Evolutionary conservation across 305 asterid genomes (phyloP).

Genomic region (Fraxinus dipetala): DNA sequence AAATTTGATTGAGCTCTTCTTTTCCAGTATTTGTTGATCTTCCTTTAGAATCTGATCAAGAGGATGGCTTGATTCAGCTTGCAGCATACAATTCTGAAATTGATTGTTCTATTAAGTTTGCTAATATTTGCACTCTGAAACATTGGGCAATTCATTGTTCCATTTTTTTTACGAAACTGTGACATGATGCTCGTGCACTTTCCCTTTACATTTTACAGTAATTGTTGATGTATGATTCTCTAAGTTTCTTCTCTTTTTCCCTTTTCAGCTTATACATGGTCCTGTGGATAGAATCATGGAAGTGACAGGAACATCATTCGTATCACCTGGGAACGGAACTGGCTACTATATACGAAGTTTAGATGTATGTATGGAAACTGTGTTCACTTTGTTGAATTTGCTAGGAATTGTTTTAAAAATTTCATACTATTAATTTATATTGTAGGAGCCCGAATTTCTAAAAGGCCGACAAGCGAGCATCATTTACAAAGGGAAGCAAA

Average conservation of each 20-base stretch:
- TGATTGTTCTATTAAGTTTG: not conserved
- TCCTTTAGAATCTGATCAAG: not conserved
- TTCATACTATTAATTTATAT: conserved; percentile 1
- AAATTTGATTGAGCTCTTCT: conserved; percentile 4
- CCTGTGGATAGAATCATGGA: conserved; percentile 92
- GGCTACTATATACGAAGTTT: conserved; percentile 74
- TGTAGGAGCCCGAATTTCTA: conserved; percentile 85
- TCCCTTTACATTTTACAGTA: not conserved
- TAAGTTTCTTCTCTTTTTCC: conserved; percentile 7
- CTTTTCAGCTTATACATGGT: conserved; percentile 81
- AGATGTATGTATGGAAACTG: conserved; percentile 41
- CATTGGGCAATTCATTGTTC: not conserved
- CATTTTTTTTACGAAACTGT: not conserved
- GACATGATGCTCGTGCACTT: not conserved
- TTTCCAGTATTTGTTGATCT: not conserved
- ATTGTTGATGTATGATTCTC: not conserved
- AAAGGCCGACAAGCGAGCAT: conserved; percentile 68
- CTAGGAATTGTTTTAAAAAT: not conserved
- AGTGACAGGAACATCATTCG: conserved; percentile 60
- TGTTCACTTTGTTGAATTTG: not conserved
- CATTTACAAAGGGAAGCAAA: conserved; percentile 55
- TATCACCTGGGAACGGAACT: conserved; percentile 54
- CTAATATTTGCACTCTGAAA: not conserved
- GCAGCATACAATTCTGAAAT: not conserved
- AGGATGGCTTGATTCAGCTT: not conserved